A percentile compares a stretch with the other conserved stretches of the same genome.
phyloP scores from a whole-genome alignment of 2,329 filamentous ascomycete species.

The Cytospora paraplurivora region DNA sequence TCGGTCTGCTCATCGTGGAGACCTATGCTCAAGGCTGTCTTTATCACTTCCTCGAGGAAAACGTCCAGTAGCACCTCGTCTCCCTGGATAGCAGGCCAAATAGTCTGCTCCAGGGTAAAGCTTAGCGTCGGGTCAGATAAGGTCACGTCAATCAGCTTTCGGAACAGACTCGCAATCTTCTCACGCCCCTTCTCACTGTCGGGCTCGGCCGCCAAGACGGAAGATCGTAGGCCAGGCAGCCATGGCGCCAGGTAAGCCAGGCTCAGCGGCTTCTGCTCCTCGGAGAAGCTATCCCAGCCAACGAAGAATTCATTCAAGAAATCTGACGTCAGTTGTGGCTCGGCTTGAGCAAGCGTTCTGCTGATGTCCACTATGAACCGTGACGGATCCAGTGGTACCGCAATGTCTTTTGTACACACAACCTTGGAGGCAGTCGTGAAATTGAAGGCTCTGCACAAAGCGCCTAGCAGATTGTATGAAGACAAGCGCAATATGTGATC shows the following conservation, averaged over 20 bases:
- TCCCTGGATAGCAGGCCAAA: constrained; percentile 65
- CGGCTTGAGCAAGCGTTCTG: constrained; percentile 61
- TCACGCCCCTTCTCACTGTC: constrained; percentile 69
- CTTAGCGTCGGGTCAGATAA: constrained; percentile 61
- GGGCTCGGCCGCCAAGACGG: constrained; percentile 58
- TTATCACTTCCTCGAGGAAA: constrained; percentile 67
- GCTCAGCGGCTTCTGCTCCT: constrained; percentile 67
- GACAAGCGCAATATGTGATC: constrained; percentile 63
- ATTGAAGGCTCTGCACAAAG: constrained; percentile 68
- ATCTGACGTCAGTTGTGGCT: constrained; percentile 68
- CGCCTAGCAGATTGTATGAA: constrained; percentile 68
- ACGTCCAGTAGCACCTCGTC: constrained; percentile 69
- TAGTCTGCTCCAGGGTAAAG: constrained; percentile 63
- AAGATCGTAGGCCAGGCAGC: constrained; percentile 62
- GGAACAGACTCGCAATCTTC: constrained; percentile 63
- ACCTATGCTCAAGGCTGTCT: constrained; percentile 60
- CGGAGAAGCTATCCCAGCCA: constrained; percentile 69
- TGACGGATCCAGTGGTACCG: constrained; percentile 64
- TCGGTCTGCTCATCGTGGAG: constrained; percentile 62
- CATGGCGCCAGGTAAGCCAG: constrained; percentile 72
- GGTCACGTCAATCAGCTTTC: constrained; percentile 67
- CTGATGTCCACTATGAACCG: constrained; percentile 68
- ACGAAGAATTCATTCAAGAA: constrained; percentile 75
- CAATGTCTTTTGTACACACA: constrained; percentile 64
- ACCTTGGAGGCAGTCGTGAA: constrained; percentile 64